Base-by-base conservation (phyloP, 2,329 filamentous ascomycete genomes). In the Fonsecaea nubica region DNA sequence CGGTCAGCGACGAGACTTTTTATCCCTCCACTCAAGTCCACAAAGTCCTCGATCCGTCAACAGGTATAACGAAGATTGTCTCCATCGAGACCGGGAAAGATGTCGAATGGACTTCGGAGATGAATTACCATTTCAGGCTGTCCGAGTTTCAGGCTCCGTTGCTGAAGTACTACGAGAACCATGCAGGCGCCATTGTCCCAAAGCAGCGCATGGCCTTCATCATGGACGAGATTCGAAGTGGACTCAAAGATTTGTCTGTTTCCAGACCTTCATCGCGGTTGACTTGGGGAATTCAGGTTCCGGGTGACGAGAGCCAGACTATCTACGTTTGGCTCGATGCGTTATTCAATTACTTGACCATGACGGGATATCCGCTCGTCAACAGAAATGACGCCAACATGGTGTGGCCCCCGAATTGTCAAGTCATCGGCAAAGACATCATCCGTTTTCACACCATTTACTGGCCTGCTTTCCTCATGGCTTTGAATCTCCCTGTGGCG, bases 301-400 rank as follows among this genome's bases (percentile, higher is more conserved):
- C 95, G 0, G 89, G 89, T 61, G 95, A 99, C 74, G 81, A 86
- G 0, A 87, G 83, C 18, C 95, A 98, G 78, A 98, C 93, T 2
- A 94, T 99, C 65, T 99, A 99, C 75, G 96, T 99, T 36, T 99
- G 95, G 95, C 86, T 99, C 0, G 96, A 99, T 79, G 95, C 95
- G 1, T 86, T 99, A 35, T 85, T 98, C 74, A 99, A 97, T 78
- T 99, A 99, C 77, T 80, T 95, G 59, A 97, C 93, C 15, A 92
- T 90, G 69, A 87, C 92, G 1, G 93, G 94, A 13, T 98, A 96
- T 75, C 92, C 92, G 0, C 79, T 80, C 38, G 92, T 87, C 0
- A 89, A 91, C 0, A 88, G 88, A 1, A 80, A 84, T 3, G 87
- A 90, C 66, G 77, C 82, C 13, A 81, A 80, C 21, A 85, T 85